phyloP scores from a whole-genome alignment of 306 rosid species.

The Begonia fuchsioides region DNA sequence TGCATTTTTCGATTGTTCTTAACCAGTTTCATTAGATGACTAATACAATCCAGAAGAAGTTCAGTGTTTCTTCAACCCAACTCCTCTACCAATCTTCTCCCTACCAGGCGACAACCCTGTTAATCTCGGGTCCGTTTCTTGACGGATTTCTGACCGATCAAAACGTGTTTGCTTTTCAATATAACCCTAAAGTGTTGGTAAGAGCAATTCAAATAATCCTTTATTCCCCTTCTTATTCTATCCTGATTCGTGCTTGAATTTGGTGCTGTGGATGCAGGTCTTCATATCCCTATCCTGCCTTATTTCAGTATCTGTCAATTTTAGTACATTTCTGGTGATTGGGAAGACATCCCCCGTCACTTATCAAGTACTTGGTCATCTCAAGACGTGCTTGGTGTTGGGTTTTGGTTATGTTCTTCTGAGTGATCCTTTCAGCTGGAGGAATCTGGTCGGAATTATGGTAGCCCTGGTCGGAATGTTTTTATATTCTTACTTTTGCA shows the following conservation, averaged over 20 bases:
- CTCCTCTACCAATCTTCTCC: constrained; percentile 93
- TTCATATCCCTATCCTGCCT: constrained; percentile 24
- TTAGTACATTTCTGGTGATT: constrained; percentile 91
- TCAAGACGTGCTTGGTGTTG: constrained; percentile 84
- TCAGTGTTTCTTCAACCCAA: constrained; percentile 94
- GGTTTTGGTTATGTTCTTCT: constrained; percentile 82
- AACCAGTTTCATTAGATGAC: constrained; percentile 72
- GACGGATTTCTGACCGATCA: constrained; percentile 61
- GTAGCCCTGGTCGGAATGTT: constrained; percentile 81
- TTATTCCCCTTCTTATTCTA: too few species aligned
- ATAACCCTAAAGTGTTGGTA: constrained; percentile 88
- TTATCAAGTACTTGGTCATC: constrained; percentile 95
- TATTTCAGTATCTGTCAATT: constrained; percentile 87
- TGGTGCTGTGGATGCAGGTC: too few species aligned
- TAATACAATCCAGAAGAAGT: constrained; percentile 90
- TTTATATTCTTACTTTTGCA: too few species aligned
- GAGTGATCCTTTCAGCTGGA: constrained; percentile 82
- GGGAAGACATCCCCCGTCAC: constrained; percentile 86
- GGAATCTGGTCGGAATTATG: constrained; percentile 69
- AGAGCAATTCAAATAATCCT: constrained; percentile 18
- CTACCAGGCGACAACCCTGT: constrained; percentile 40
- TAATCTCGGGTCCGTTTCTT: constrained; percentile 75
- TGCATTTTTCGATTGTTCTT: constrained; percentile 17
- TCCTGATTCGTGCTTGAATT: too few species aligned
- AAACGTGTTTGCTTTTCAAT: constrained; percentile 74